Conservation (phyloP, 306 rosid species). For the Prosopis cineraria region DNA sequence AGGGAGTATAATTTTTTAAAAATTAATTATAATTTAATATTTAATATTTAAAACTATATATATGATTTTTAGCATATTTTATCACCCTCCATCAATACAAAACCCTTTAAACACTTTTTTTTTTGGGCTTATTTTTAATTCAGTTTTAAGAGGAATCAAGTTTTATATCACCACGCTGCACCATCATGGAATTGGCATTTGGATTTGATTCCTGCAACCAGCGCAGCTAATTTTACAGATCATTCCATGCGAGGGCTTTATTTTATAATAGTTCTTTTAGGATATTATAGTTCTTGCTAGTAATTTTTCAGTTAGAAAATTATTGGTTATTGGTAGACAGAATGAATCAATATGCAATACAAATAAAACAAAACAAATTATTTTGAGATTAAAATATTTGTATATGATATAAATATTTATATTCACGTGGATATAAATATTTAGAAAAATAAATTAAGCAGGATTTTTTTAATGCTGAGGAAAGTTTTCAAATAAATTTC, state of each 20-base stretch:
- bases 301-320: neutral
- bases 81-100: neutral
- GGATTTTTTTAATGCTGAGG: neutral
- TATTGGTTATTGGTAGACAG: neutral
- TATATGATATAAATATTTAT: neutral
- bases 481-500: neutral
- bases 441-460: neutral
- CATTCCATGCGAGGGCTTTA: neutral
- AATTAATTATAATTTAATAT: neutral
- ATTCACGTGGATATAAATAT: neutral
- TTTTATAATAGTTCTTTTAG: neutral
- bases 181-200: constrained; percentile 16
- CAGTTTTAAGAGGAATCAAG: neutral
- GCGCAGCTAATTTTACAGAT: neutral
- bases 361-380: neutral
- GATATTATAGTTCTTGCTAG: neutral
- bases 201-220: constrained; percentile 18
- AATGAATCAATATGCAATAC: neutral
- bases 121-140: neutral
- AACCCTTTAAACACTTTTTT: neutral
- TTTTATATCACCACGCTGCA: neutral
- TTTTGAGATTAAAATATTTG: neutral
- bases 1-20: neutral
- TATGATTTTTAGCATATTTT: neutral
- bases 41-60: neutral